Evolutionary conservation across 2,329 filamentous ascomycete species (phyloP).

Genomic region (Ramularia endophylla): DNA sequence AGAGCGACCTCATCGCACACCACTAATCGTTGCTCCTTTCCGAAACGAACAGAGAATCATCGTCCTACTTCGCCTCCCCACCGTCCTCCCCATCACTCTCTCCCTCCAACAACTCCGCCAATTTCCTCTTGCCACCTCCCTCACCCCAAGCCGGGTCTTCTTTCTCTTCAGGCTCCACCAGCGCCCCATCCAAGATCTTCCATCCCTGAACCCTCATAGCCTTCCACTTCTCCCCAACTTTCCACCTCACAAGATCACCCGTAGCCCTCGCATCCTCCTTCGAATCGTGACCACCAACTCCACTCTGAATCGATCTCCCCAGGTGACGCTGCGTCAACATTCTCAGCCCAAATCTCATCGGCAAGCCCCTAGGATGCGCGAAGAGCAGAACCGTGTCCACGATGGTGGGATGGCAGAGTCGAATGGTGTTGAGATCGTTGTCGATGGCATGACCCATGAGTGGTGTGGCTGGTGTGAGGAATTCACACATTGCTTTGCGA

Average conservation of each 20-base stretch:
- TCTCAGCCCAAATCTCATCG: conserved; percentile 72
- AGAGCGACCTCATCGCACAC: no score
- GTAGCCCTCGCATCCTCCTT: conserved; percentile 86
- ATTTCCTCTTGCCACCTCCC: no score
- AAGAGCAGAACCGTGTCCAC: conserved; percentile 83
- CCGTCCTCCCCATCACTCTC: no score
- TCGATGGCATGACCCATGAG: conserved; percentile 91
- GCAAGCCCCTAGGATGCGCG: conserved; percentile 70
- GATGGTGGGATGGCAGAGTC: conserved; percentile 77
- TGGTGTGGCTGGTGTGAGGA: conserved; percentile 70
- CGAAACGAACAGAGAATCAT: no score
- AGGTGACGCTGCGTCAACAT: conserved; percentile 64
- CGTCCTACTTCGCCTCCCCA: no score
- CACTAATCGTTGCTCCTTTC: no score
- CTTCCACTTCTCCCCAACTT: conserved; percentile 65
- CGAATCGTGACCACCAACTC: conserved; percentile 74
- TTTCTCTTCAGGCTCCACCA: conserved; percentile 18
- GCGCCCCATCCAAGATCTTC: conserved; percentile 48
- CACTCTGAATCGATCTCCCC: conserved; percentile 71
- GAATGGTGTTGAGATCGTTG: conserved; percentile 83
- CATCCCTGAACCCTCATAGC: conserved; percentile 62
- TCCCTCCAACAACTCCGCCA: no score
- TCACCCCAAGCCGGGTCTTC: not conserved
- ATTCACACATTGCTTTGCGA: conserved; percentile 67
- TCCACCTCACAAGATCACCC: conserved; percentile 73